Evolutionary conservation across 768 basidiomycete genomes (phyloP).

Genomic region (Ramaria rubella): DNA sequence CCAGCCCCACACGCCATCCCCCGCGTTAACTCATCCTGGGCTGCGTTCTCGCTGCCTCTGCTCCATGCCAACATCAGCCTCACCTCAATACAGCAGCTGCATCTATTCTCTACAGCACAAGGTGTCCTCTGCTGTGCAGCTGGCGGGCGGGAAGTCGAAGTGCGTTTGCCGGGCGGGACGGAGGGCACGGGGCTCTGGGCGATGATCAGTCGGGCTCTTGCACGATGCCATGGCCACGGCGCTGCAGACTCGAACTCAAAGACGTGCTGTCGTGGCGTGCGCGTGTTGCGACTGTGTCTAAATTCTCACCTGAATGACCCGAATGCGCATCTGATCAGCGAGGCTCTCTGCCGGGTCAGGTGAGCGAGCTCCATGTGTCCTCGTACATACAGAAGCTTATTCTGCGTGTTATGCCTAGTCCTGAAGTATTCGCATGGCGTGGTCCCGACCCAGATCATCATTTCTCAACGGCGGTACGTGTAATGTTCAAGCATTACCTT

Average conservation of each 20-base stretch:
- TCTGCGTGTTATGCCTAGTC: constrained; percentile 27
- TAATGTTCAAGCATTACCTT: no score
- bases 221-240: constrained; percentile 17
- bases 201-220: constrained; percentile 22
- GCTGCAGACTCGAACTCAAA: constrained; percentile 2
- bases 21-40: not conserved
- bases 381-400: not conserved
- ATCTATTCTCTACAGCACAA: constrained; percentile 21
- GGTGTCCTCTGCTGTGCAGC: constrained; percentile 6
- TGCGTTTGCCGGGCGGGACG: constrained; percentile 26
- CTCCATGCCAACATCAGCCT: constrained; percentile 22
- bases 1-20: not conserved
- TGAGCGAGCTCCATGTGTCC: constrained; percentile 19
- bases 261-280: constrained; percentile 17
- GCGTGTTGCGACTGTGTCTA: constrained; percentile 30
- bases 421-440: constrained; percentile 47
- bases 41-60: constrained; percentile 3
- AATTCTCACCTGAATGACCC: constrained; percentile 33
- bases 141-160: constrained; percentile 13
- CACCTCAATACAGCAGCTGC: constrained; percentile 20
- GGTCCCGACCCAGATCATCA: constrained; percentile 57
- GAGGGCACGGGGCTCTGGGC: constrained; percentile 23
- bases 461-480: constrained; percentile 52
- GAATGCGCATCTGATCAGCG: constrained; percentile 24
- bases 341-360: constrained; percentile 31